phyloP scores from a whole-genome alignment of 2,329 filamentous ascomycete genomes.

The Ophiognomonia clavigignenti-juglandacearum region DNA sequence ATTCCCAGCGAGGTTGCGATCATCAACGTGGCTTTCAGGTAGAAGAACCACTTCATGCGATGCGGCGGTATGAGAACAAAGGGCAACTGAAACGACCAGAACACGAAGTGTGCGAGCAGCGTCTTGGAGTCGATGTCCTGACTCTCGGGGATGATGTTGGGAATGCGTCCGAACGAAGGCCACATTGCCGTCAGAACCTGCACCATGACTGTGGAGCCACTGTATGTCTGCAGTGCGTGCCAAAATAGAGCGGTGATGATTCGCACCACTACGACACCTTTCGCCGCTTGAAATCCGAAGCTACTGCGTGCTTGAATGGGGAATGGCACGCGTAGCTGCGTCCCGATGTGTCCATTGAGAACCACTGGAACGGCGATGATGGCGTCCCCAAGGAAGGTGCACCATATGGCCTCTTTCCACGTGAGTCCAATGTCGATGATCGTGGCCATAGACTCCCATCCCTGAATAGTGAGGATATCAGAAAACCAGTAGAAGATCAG shows the following conservation, averaged over 20 bases:
- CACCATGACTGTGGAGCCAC: slow-evolving; percentile 25
- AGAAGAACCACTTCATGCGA: slow-evolving; percentile 23
- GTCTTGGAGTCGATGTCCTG: slow-evolving; percentile 27
- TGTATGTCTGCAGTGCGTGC: slow-evolving; percentile 28
- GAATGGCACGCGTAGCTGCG: slow-evolving; percentile 31
- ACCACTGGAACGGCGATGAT: slow-evolving; percentile 45
- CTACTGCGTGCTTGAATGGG: slow-evolving; percentile 29
- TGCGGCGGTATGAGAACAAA: slow-evolving; percentile 24
- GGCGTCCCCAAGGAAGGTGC: slow-evolving; percentile 43
- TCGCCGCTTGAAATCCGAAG: slow-evolving; percentile 31
- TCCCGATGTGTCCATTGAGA: slow-evolving; percentile 29
- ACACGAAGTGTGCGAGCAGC: slow-evolving; percentile 20
- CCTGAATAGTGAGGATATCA: slow-evolving; percentile 15
- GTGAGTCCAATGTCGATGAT: slow-evolving; percentile 13
- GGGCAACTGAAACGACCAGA: slow-evolving; percentile 23
- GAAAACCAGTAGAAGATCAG: slow-evolving; percentile 16
- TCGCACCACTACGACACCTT: slow-evolving; percentile 27
- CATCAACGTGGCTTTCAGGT: slow-evolving; percentile 15
- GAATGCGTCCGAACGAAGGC: slow-evolving; percentile 33
- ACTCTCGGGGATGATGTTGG: slow-evolving; percentile 33
- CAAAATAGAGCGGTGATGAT: slow-evolving; percentile 31
- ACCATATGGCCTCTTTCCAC: slow-evolving; percentile 13
- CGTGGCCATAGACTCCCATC: slow-evolving; percentile 9
- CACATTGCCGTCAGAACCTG: slow-evolving; percentile 33
- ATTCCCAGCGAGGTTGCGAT: slow-evolving; percentile 20